Evolutionary conservation across 2,329 filamentous ascomycete genomes (phyloP).

Genomic region (Colletotrichum eleusines): DNA sequence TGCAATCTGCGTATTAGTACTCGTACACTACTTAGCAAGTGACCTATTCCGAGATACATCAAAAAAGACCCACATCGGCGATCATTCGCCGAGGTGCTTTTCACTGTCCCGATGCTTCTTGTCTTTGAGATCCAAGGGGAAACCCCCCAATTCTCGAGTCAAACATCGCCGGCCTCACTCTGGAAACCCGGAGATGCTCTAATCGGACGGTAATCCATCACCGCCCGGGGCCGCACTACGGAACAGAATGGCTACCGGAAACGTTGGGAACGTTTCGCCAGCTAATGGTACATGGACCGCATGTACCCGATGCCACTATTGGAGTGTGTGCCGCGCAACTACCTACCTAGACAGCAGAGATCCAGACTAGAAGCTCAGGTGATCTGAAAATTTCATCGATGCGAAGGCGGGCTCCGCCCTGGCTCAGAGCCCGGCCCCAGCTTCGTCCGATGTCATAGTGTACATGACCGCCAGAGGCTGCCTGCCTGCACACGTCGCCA

Average conservation of each 20-base stretch:
- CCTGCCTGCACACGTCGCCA: slow-evolving; percentile 34
- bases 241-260: not conserved
- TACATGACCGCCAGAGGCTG: too few species aligned
- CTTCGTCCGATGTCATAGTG: slow-evolving; percentile 42
- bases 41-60: not conserved
- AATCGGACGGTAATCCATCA: not conserved
- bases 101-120: slow-evolving; percentile 1
- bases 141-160: too few species aligned
- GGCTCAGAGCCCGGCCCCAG: slow-evolving; percentile 33
- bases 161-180: too few species aligned
- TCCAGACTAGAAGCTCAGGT: slow-evolving; percentile 38
- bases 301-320: slow-evolving; percentile 24
- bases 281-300: slow-evolving; percentile 17
- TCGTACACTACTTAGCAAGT: not conserved
- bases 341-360: slow-evolving; percentile 26
- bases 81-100: slow-evolving; percentile 16
- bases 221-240: not conserved
- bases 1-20: not conserved
- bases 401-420: slow-evolving; percentile 39
- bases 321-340: slow-evolving; percentile 31
- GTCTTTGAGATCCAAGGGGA: not conserved
- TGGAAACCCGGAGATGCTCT: not conserved
- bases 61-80: slow-evolving; percentile 12
- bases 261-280: slow-evolving; percentile 24
- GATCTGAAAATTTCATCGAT: slow-evolving; percentile 39